Percentiles rank a stretch among this genome's conserved stretches.
phyloP scores from a whole-genome alignment of 345 rosid genomes.

The Citrus glauca region DNA sequence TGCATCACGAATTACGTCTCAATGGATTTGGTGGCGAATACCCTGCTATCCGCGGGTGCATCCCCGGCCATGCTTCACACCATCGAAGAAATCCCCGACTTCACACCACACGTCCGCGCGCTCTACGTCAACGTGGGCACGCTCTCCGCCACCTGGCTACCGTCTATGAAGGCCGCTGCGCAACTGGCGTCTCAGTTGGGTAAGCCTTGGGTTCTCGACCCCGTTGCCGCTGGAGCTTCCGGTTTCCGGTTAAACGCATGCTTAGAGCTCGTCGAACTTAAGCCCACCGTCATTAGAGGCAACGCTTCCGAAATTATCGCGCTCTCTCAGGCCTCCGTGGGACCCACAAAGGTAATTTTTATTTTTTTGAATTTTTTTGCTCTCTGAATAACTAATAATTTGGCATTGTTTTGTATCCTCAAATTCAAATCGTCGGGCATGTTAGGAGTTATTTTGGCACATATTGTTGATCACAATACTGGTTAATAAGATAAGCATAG shows the following conservation, averaged over 20 bases:
- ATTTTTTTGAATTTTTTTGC: neutral
- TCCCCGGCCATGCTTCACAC: constrained; percentile 94
- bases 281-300: constrained; percentile 75
- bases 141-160: constrained; percentile 68
- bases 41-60: constrained; percentile 83
- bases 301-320: constrained; percentile 85
- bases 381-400: too few species aligned
- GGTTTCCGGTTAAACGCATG: constrained; percentile 68
- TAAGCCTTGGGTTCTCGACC: constrained; percentile 89
- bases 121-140: constrained; percentile 82
- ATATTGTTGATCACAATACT: too few species aligned
- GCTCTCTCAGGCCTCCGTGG: constrained; percentile 55
- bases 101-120: constrained; percentile 60
- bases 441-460: neutral
- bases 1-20: constrained; percentile 94
- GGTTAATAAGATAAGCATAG: too few species aligned
- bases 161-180: constrained; percentile 74
- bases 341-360: constrained; percentile 50
- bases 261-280: constrained; percentile 56
- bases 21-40: constrained; percentile 87
- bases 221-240: constrained; percentile 85
- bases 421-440: neutral
- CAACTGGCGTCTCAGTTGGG: constrained; percentile 38
- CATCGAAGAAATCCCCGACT: constrained; percentile 61
- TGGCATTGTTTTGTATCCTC: neutral